Evolutionary conservation across 306 rosid species (phyloP), one percentile per base, ranked within the genome.

Genomic region (Ochetophila trinervis): DNA sequence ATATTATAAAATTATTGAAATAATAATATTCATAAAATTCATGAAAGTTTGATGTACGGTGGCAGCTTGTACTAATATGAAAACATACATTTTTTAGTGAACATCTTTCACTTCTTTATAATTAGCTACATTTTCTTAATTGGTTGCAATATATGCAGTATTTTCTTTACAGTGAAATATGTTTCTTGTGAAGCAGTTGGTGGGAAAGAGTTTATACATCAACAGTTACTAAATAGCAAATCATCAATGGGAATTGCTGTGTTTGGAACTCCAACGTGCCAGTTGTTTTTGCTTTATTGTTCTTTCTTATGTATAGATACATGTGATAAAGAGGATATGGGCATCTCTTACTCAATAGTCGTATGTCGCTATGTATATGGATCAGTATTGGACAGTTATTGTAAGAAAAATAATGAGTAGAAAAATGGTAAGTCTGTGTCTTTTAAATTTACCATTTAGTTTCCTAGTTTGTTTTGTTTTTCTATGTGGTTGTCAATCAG

Each of bases 401-500:
- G 32, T 0, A 40, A 40, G 10, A 40, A 12, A 40, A 40, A 40
- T 9, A 12, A 40, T 6, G 14, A 8, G 45, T 8, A 12, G 12
- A 40, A 40, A 40, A 6, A 12, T 40, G 45, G 45, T 40, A 6
- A 40, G 10, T 40, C 2, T 53, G 8, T 59, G 5, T 59, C 48
- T 35, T 57, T 59, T 32, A 17, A 18, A 36, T 59, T 3, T 57
- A n/a, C 8, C 15, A 30, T 11, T 13, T 21, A 35, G 17, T 36
- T 59, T n/a, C 48, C 48, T 59, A 18, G 37, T 59, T 18, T 53
- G 60, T 61, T 40, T 47, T 24, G 14, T 66, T 10, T 40, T 11
- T 62, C 53, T 53, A 35, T 54, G 57, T 37, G 53, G 36, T 53
- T 67, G 13, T 32, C 42, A 35, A 63, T 24, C 47, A 47, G 63